phyloP scores from a whole-genome alignment of 257 asterid genomes.

The Datura wrightii region DNA sequence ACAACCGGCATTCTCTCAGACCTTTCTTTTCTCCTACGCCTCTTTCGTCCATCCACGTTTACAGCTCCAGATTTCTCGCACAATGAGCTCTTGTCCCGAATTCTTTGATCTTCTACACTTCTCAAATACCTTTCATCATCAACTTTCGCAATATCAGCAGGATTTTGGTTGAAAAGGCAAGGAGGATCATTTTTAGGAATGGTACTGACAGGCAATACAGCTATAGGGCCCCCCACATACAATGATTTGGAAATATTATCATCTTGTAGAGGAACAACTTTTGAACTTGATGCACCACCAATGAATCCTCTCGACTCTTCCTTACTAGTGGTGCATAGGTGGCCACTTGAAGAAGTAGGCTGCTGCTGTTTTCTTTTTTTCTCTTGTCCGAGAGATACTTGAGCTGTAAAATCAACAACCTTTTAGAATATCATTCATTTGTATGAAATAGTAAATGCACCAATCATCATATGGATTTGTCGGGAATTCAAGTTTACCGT shows the following conservation, averaged over 20 bases:
- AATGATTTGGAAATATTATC: background rate
- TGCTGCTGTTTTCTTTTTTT: background rate
- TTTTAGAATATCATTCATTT: background rate
- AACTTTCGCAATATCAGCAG: constrained; percentile 71
- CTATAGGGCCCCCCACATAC: background rate
- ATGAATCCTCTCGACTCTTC: constrained; percentile 6
- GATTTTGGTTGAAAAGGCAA: constrained; percentile 58
- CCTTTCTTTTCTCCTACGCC: constrained; percentile 43
- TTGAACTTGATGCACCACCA: background rate
- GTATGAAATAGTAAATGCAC: background rate
- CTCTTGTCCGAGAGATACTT: constrained; percentile 13
- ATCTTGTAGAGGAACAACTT: background rate
- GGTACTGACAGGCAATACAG: constrained; percentile 2
- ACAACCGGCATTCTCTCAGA: constrained; percentile 30
- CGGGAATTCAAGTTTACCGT: constrained; percentile 16
- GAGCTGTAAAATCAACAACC: constrained; percentile 26
- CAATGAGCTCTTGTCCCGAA: constrained; percentile 35
- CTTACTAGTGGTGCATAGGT: constrained; percentile 7
- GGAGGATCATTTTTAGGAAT: background rate
- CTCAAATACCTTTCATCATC: constrained; percentile 58
- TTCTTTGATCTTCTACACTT: constrained; percentile 49
- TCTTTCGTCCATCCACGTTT: constrained; percentile 42
- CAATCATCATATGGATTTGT: too few species aligned
- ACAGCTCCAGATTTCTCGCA: constrained; percentile 25
- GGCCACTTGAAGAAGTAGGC: background rate